Base-by-base conservation (phyloP, 1,139 yeast species). In the Suhomyces panamericanus region DNA sequence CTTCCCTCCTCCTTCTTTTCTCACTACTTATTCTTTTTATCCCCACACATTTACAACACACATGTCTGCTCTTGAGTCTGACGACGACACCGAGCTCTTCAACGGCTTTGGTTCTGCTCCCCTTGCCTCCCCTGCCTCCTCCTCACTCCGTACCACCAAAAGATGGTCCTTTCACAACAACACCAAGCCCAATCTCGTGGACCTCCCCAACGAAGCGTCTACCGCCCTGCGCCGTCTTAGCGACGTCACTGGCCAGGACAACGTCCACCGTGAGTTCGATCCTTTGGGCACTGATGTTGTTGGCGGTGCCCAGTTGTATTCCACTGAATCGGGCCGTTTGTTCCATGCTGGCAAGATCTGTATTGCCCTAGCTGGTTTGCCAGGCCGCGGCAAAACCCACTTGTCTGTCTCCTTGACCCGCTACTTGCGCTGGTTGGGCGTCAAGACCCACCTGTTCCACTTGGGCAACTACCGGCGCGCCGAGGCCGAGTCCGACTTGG, bases 381-480 rank as follows among this genome's bases (percentile, higher is more conserved):
- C 99, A 1, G 99, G 97, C 1, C 77, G 99, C 44, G 98, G 99
- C 6, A 93, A 93, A 63, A 93, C 99, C 1, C 93, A 91, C 62
- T 76, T 91, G 47, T 86, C 96, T 7, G 98, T 91, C 22, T 85
- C 96, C 11, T 75, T 93, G 50, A 90, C 97, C 1, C 77, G 99
- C 49, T 93, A 91, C 62, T 74, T 95, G 52, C 77, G 97, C 55
- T 93, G 99, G 93, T 73, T 93, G 34, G 99, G 99, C 6, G 98
- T 93, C 22, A 85, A 88, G 58, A 85, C 97, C 1, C 91, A 87
- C 57, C 83, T 89, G 29, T 93, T 90, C 71, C 99, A 93, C 66
- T 78, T 91, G 49, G 96, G 97, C 16, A 95, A 93, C 62, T 93
- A 91, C 62, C 78, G 98, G 55, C 77, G 97, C 50, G 80, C 81